Percentiles rank a stretch among this genome's conserved stretches.
phyloP scores from a whole-genome alignment of 83 land plant genomes.

The Picea engelmannii region DNA sequence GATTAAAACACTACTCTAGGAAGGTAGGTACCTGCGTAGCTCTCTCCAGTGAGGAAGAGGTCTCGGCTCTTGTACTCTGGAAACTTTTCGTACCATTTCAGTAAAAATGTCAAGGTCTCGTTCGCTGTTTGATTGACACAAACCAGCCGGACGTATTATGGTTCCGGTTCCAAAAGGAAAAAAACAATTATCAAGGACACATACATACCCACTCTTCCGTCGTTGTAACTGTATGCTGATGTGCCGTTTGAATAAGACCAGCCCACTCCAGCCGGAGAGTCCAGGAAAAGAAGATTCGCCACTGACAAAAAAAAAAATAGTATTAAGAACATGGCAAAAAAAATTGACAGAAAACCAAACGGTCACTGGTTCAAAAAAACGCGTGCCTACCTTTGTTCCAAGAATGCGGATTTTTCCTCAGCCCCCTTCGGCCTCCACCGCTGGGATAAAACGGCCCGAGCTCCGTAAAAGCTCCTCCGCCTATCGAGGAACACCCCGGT shows the following conservation, averaged over 20 bases:
- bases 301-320: not conserved
- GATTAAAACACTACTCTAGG: too few relatives aligned
- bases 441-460: constrained; percentile 52
- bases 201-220: constrained; percentile 21
- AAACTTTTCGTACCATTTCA: constrained; percentile 39
- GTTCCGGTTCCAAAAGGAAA: not conserved
- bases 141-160: not conserved
- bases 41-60: constrained; percentile 43
- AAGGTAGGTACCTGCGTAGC: constrained; percentile 43
- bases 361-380: too few relatives aligned
- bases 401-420: constrained; percentile 20
- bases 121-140: constrained; percentile 23
- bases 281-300: constrained; percentile 23
- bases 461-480: constrained; percentile 53
- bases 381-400: constrained; percentile 40
- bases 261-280: constrained; percentile 28
- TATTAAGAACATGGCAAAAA: not conserved
- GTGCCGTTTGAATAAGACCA: constrained; percentile 23
- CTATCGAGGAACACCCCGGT: constrained; percentile 62
- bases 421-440: constrained; percentile 4
- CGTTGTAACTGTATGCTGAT: constrained; percentile 14
- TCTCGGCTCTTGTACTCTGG: constrained; percentile 35
- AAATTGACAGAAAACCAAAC: too few relatives aligned
- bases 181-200: too few relatives aligned
- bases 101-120: constrained; percentile 31